phyloP scores from a whole-genome alignment of 768 basidiomycete species.

The Leucosporidium creatinivorum region DNA sequence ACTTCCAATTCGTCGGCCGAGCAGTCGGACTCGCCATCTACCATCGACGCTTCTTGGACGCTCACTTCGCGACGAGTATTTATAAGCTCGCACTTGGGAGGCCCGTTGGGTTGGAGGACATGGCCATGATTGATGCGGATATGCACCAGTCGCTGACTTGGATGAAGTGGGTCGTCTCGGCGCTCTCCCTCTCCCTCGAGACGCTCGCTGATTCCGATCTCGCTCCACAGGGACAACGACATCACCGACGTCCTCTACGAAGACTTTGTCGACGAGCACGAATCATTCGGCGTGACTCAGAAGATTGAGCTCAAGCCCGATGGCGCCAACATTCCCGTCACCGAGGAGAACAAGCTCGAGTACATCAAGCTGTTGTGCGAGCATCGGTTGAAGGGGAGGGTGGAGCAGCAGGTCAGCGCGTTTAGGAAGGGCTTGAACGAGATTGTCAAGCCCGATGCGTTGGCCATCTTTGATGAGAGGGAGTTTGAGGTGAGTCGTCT shows the following conservation, averaged over 20 bases:
- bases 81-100: constrained; percentile 99
- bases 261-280: constrained; percentile 91
- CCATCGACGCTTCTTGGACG: constrained; percentile 96
- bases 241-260: constrained; percentile 89
- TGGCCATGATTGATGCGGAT: constrained; percentile 95
- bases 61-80: constrained; percentile 59
- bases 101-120: constrained; percentile 84
- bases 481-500: constrained; percentile 60
- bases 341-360: constrained; percentile 96
- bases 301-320: constrained; percentile 87
- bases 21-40: constrained; percentile 94
- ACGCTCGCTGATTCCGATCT: not conserved
- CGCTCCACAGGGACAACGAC: constrained; percentile 69
- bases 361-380: constrained; percentile 72
- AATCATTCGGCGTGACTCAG: constrained; percentile 94
- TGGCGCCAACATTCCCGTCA: constrained; percentile 76
- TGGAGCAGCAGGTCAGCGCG: constrained; percentile 94
- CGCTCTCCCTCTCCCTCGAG: not conserved
- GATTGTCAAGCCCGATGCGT: constrained; percentile 88
- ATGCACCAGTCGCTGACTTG: constrained; percentile 88
- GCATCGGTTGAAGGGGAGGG: constrained; percentile 90
- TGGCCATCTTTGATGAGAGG: constrained; percentile 96
- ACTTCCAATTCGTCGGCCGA: constrained; percentile 89
- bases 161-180: constrained; percentile 89
- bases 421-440: constrained; percentile 99